Evolutionary conservation across 75 land plant species (phyloP), one percentile per base, ranked within the genome.

Genomic region (Picea glauca): DNA sequence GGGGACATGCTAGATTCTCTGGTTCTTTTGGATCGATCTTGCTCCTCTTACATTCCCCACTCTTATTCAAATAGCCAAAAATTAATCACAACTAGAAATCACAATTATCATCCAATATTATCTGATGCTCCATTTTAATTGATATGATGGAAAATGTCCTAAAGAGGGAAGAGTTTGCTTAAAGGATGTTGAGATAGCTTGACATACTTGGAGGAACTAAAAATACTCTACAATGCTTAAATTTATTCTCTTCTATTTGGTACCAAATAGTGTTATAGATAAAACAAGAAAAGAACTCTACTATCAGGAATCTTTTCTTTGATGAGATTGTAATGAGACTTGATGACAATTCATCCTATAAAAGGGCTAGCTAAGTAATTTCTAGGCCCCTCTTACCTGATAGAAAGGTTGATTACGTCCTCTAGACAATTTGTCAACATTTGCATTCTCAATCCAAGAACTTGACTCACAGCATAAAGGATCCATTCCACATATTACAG

Each of bases 401-500:
- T 95, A 98, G 82, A 98, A 98, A 63, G 99, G 99, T 77, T 98
- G 99, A 80, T 85, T 91, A 43, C 84, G 63, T 60, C 93, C 94
- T 18, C 91, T 89, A 75, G 87, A 32, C 58, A 95, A 83, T 62
- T 91, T 84, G 20, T 90, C 89, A 62, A 95, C 88, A n/a, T 78
- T 67, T n/a, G 96, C 96, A 65, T 33, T 78, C 59, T 90, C 87
- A 81, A 84, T 86, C 98, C 98, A 93, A 32, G 88, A 84, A 65
- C 83, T 85, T 57, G 96, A 95, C 68, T 93, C 99, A 84, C 93
- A 90, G 80, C 99, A 98, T 23, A 90, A 79, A 54, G 94, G 96
- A 86, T 98, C 99, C 99, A 98, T 98, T 78, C 99, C 99, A 88
- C 99, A 93, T 50, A 98, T 78, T 14, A 98, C 98, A 33, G 87